These are phyloP conservation scores for Gillenia trifoliata DNA, from an alignment of 306 rosid genomes.

Conservation along the genomic window DNA sequence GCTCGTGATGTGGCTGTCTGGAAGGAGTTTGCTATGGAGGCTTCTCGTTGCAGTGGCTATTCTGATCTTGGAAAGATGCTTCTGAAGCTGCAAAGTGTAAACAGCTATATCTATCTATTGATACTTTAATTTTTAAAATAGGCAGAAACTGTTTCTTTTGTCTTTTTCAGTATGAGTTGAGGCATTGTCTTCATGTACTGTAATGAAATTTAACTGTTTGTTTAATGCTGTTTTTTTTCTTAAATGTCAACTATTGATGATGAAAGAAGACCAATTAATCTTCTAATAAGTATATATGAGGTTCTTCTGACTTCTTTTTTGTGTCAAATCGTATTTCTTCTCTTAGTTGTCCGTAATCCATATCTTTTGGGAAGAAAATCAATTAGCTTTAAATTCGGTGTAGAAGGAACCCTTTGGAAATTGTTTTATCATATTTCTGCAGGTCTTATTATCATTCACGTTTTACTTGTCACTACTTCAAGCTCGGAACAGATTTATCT, in stretches of 20 bases:
- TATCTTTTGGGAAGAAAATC: background rate
- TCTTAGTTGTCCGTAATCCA: background rate
- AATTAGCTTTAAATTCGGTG: background rate
- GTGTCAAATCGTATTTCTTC: background rate
- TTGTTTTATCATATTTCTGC: background rate
- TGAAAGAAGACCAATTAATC: background rate
- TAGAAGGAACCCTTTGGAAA: background rate
- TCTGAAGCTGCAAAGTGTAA: constrained; percentile 82
- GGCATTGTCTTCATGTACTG: background rate
- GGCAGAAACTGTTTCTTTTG: background rate
- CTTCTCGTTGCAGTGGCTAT: constrained; percentile 76
- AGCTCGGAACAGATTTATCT: background rate
- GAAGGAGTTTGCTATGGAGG: constrained; percentile 94
- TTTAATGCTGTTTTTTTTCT: background rate
- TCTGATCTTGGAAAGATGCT: constrained; percentile 91
- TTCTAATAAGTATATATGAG: background rate
- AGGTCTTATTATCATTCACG: background rate
- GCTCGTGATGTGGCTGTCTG: constrained; percentile 70
- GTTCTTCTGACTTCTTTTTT: background rate
- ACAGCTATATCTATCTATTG: constrained; percentile 40
- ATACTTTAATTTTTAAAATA: constrained; percentile 19
- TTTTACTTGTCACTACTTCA: background rate
- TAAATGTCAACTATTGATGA: background rate
- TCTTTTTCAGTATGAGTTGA: constrained; percentile 4
- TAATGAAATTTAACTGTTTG: background rate